These are phyloP conservation scores for Millerozyma miso DNA, from an alignment of 805 yeast genomes.

Conservation along the genomic window DNA sequence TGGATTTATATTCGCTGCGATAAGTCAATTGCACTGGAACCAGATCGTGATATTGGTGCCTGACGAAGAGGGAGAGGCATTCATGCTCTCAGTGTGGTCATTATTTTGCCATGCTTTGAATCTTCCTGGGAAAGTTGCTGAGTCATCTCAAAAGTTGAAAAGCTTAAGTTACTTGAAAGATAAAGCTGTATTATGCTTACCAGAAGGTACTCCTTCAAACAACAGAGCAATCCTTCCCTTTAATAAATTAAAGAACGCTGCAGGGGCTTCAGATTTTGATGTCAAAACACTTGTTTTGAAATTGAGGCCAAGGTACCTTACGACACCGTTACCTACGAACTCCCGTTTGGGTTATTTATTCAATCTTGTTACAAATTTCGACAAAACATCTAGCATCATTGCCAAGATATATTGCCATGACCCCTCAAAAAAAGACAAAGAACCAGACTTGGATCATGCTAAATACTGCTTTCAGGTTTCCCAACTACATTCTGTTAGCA, in stretches of 20 bases:
- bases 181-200: conserved; percentile 51
- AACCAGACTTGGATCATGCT: conserved; percentile 8
- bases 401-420: conserved; percentile 24
- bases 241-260: conserved; percentile 18
- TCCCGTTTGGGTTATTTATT: conserved; percentile 18
- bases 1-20: conserved; percentile 32
- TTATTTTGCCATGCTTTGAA: conserved; percentile 23
- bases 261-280: conserved; percentile 12
- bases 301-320: conserved; percentile 29
- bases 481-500: conserved; percentile 25
- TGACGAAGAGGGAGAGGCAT: conserved; percentile 26
- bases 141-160: conserved; percentile 9
- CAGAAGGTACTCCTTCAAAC: conserved; percentile 85
- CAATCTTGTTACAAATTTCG: conserved; percentile 19
- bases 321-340: conserved; percentile 33
- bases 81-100: conserved; percentile 19
- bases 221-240: conserved; percentile 72
- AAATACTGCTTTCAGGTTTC: conserved; percentile 29
- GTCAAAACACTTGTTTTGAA: conserved; percentile 37
- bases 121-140: conserved; percentile 2
- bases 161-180: conserved; percentile 25
- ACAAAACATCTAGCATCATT: conserved; percentile 17
- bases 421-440: conserved; percentile 11
- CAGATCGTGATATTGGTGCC: conserved; percentile 38
- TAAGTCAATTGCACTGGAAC: conserved; percentile 21